Evolutionary conservation across 306 rosid genomes (phyloP).

Genomic region (Sicyos edulis): DNA sequence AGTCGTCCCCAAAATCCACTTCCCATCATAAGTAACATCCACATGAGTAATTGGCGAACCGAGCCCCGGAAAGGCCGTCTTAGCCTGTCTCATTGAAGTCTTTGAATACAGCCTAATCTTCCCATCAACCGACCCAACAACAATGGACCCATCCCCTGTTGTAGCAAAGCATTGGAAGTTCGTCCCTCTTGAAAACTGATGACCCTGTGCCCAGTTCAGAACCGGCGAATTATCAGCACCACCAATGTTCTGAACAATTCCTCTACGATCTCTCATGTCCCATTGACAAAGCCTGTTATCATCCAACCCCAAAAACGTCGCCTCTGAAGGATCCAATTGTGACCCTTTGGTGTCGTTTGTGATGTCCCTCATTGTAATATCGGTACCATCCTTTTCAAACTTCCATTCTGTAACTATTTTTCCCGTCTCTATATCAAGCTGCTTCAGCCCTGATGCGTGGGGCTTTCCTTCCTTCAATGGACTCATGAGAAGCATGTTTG

Average conservation of each 20-base stretch:
- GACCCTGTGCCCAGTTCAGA: conserved; percentile 80
- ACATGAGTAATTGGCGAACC: conserved; percentile 78
- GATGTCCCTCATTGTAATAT: conserved; percentile 75
- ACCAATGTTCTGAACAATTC: conserved; percentile 69
- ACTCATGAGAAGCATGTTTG: conserved; percentile 86
- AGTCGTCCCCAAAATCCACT: conserved; percentile 29
- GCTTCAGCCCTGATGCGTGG: conserved; percentile 52
- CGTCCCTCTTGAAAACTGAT: conserved; percentile 80
- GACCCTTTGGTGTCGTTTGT: conserved; percentile 73
- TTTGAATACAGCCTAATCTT: conserved; percentile 80
- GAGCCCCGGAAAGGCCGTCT: conserved; percentile 87
- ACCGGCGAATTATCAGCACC: conserved; percentile 40
- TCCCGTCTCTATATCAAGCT: conserved; percentile 76
- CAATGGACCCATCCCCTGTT: conserved; percentile 80
- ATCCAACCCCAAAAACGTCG: conserved; percentile 85
- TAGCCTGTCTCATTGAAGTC: conserved; percentile 82
- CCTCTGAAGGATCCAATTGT: conserved; percentile 80
- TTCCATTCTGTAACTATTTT: conserved; percentile 82
- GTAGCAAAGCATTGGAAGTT: conserved; percentile 88
- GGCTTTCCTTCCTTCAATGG: conserved; percentile 64
- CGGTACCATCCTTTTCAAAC: conserved; percentile 81
- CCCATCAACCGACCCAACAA: conserved; percentile 83
- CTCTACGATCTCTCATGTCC: conserved; percentile 76
- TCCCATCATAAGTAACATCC: conserved; percentile 67
- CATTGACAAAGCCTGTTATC: conserved; percentile 87